These are phyloP conservation scores for Fonsecaea monophora DNA, from an alignment of 2,329 filamentous ascomycete species.

Conservation along the genomic window DNA sequence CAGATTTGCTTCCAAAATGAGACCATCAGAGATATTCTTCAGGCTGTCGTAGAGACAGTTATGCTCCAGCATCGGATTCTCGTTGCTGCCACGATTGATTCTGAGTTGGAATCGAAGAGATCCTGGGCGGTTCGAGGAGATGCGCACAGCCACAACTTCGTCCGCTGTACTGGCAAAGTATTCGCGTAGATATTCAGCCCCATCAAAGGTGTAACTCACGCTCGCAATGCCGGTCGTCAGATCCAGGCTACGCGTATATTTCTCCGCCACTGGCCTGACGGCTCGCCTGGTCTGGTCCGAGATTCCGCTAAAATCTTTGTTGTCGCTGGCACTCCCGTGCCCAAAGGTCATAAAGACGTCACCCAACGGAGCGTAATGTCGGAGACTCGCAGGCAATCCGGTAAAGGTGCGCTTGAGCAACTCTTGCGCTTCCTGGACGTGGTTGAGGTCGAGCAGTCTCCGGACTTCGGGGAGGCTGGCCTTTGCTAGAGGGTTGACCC, in stretches of 20 bases:
- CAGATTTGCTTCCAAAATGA: conserved; percentile 7
- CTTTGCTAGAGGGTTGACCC: conserved; percentile 18
- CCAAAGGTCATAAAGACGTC: conserved; percentile 51
- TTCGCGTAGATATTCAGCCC: conserved; percentile 47
- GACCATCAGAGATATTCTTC: conserved; percentile 2
- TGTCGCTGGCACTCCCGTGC: conserved; percentile 8
- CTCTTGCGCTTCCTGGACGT: conserved; percentile 13
- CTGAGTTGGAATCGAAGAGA: conserved; percentile 4
- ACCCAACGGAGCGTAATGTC: conserved; percentile 57
- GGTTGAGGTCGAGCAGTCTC: conserved; percentile 8
- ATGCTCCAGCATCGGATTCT: conserved; percentile 5
- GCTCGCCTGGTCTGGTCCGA: background rate
- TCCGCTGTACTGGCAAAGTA: conserved; percentile 54
- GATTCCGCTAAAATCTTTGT: conserved; percentile 14
- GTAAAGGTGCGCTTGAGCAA: conserved; percentile 11
- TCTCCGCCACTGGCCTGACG: conserved; percentile 46
- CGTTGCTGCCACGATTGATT: conserved; percentile 12
- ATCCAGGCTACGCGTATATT: conserved; percentile 43
- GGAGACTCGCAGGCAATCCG: conserved; percentile 26
- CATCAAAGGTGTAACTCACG: conserved; percentile 48
- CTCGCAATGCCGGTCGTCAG: conserved; percentile 47
- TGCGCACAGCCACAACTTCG: conserved; percentile 44
- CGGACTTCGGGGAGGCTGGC: conserved; percentile 13
- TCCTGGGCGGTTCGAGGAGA: background rate
- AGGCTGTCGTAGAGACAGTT: conserved; percentile 8